Conservation (phyloP, 2,329 filamentous ascomycete genomes). For the Venturia asperata region DNA sequence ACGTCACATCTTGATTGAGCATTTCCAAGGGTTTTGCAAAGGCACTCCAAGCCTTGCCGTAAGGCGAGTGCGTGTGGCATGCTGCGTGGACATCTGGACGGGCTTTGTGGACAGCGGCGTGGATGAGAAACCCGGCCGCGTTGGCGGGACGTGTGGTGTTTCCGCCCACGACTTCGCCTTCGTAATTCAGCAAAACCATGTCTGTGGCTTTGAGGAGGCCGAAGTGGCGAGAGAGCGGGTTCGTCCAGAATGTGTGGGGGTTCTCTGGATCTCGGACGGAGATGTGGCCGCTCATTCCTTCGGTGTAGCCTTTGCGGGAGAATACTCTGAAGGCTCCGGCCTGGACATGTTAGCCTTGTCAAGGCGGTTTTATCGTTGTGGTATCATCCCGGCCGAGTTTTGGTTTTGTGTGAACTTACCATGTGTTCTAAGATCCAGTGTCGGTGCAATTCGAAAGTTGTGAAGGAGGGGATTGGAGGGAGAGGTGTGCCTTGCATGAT, state of each 20-base stretch:
- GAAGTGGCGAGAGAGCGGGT: conserved; percentile 56
- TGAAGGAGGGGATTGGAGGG: conserved; percentile 50
- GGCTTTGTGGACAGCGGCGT: conserved; percentile 60
- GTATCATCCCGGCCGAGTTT: background rate
- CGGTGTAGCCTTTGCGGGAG: conserved; percentile 56
- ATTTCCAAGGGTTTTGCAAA: conserved; percentile 62
- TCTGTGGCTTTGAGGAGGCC: conserved; percentile 57
- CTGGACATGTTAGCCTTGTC: background rate
- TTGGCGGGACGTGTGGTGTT: conserved; percentile 56
- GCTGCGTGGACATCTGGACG: conserved; percentile 58
- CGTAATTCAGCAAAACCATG: conserved; percentile 58
- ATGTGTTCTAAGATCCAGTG: conserved; percentile 60
- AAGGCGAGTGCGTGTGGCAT: conserved; percentile 61
- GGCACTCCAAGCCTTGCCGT: conserved; percentile 60
- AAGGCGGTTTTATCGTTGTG: background rate
- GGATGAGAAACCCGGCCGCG: conserved; percentile 62
- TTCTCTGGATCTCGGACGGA: conserved; percentile 59
- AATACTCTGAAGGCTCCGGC: conserved; percentile 61
- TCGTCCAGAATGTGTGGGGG: conserved; percentile 60
- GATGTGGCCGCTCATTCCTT: conserved; percentile 65
- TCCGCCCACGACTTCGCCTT: conserved; percentile 57
- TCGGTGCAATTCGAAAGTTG: conserved; percentile 49
- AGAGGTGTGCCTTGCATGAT: conserved; percentile 43
- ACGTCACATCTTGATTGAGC: conserved; percentile 61
- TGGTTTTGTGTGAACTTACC: conserved; percentile 22